Base-by-base conservation (phyloP, 202 grass and related monocot genomes). In the Cymbopogon flexuosus region DNA sequence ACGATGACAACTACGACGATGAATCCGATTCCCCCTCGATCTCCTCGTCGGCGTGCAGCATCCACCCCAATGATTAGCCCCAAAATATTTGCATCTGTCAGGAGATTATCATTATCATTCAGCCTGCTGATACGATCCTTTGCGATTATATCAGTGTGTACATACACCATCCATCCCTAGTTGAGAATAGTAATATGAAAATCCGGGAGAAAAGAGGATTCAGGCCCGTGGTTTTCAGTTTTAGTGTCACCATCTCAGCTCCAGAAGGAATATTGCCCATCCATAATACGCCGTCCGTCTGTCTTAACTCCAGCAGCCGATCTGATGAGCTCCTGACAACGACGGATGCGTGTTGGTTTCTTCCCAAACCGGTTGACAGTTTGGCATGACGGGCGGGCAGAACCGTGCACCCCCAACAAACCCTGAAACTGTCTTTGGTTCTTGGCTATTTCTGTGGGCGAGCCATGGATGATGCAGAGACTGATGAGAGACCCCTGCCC, bases 21-120 rank as follows among this genome's bases (percentile, higher is more conserved):
- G 89, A 90, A 81, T 92, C 79, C 6, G 81, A 90, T 89, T 90
- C 85, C 12, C 89, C 88, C 29, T 89, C 88, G 64, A 93, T 90
- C 61, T 80, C 92, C 21, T 99, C 86, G 71, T 97, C 93, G 3
- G 91, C 87, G 4, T 89, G 83, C 65, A 84, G 85, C 83, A 83
- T 86, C 74, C 79, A 79, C 62, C 62, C 75, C 75, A 70, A 70
- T 65, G 88, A 90, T 79, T 90, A 83, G 75, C 68, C 34, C 64
- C 81, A 80, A 86, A 79, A 75, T 83, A 35, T 79, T 86, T 90
- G 79, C 68, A 62, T 31, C 51, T 89, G 87, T 74, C 68, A 89
- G 68, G 82, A 78, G 79, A 89, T 82, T 66, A 65, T 4, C n/a
- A 4, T 4, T 57, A 57, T 57, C 22, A 57, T 57, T 57, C 52